These are phyloP conservation scores for Penicillium riverlandense DNA, from an alignment of 495 filamentous ascomycete species.

Conservation along the genomic window DNA sequence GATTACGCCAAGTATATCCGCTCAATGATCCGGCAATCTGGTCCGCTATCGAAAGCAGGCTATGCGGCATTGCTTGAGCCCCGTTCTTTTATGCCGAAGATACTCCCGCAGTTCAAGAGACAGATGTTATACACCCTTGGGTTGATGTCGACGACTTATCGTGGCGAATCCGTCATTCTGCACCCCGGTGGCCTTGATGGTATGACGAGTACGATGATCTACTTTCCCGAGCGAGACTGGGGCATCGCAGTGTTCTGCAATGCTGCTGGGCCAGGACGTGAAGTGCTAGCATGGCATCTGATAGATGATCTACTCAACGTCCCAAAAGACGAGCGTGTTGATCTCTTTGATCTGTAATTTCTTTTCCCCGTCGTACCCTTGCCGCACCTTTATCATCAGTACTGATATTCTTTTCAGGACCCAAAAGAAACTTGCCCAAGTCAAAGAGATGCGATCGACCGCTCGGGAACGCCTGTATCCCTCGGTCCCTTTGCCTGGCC, in stretches of 20 bases:
- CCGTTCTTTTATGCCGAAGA: neutral
- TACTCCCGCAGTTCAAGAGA: neutral
- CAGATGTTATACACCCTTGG: slow-evolving; percentile 8
- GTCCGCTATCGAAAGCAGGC: neutral
- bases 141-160: slow-evolving; percentile 8
- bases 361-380: neutral
- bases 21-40: slow-evolving; percentile 15
- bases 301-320: too few relatives aligned
- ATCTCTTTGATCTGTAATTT: too few relatives aligned
- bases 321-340: too few relatives aligned
- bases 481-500: neutral
- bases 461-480: slow-evolving; percentile 4
- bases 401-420: neutral
- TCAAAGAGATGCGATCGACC: slow-evolving; percentile 1
- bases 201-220: too few relatives aligned
- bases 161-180: slow-evolving; percentile 1
- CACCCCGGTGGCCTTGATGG: too few relatives aligned
- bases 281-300: too few relatives aligned
- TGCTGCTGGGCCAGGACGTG: too few relatives aligned
- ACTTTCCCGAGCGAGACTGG: too few relatives aligned
- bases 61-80: slow-evolving; percentile 2
- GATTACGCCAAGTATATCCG: slow-evolving; percentile 46
- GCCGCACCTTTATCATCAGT: neutral
- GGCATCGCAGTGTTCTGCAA: too few relatives aligned
- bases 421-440: neutral